phyloP scores from a whole-genome alignment of 345 rosid species.

The Erysimum cheiranthoides region DNA sequence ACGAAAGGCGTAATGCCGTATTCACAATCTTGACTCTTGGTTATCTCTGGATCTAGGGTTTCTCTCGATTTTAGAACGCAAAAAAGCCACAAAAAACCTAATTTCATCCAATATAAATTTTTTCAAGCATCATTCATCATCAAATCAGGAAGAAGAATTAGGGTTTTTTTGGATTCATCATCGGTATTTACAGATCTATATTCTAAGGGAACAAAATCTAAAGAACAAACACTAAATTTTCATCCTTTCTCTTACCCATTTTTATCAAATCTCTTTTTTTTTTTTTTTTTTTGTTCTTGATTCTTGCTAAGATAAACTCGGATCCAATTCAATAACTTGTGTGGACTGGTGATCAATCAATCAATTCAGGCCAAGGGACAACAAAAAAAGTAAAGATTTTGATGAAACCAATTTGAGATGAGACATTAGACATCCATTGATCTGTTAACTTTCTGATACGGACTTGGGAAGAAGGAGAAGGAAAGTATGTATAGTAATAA shows the following conservation, averaged over 20 bases:
- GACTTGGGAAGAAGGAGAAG: constrained; percentile 10
- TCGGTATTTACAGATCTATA: constrained; percentile 42
- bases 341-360: constrained; percentile 44
- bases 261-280: constrained; percentile 10
- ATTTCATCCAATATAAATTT: constrained; percentile 11
- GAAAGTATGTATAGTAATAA: constrained; percentile 65
- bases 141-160: constrained; percentile 41
- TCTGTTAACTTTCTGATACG: constrained; percentile 22
- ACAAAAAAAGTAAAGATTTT: constrained; percentile 30
- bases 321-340: constrained; percentile 51
- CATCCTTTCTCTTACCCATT: constrained; percentile 30
- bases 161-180: constrained; percentile 30
- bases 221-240: constrained; percentile 32
- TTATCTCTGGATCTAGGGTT: constrained; percentile 76
- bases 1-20: not conserved
- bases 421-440: constrained; percentile 41
- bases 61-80: constrained; percentile 39
- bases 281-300: not conserved
- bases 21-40: constrained; percentile 45
- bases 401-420: constrained; percentile 40
- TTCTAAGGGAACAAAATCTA: constrained; percentile 24
- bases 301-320: constrained; percentile 41
- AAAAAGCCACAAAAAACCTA: constrained; percentile 39
- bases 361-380: constrained; percentile 43
- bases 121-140: constrained; percentile 34